Evolutionary conservation across 495 filamentous ascomycete species (phyloP), one percentile per base, ranked within the genome.

Genomic region (Annulohypoxylon nitens): DNA sequence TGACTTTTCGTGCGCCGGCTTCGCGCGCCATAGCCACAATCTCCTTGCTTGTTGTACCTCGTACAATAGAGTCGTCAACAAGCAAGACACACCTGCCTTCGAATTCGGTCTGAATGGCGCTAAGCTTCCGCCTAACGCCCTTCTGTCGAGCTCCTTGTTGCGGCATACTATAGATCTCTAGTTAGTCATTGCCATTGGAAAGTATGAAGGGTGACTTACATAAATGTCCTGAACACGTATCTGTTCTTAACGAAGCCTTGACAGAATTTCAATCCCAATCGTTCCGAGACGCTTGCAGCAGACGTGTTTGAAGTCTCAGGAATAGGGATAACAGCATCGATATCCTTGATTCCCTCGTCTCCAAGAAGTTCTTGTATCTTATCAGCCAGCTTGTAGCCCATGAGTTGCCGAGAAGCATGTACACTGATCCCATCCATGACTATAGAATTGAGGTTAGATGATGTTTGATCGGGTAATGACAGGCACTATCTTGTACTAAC

Each of bases 181-280:
- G 39, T 71, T 41, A 71, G 57, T 39, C 37, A 67, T 2, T 41
- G 25, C 8, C 9, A 25, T 43, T 3, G 2, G 5, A 2, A 43
- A 60, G 11, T 11, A 57, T 14, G 33, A 41, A 12, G 59, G 45
- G 34, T 14, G 47, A 64, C 73, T 2, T 23, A 63, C 78, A 98
- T 97, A 80, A 97, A 98, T 0, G 95, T 97, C 39, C 95, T 90
- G 86, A 95, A 97, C 55, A 98, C 93, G 80, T 98, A 98, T 57
- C 95, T 89, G 81, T 98, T 98, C 87, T 97, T 98, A 67, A 97
- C 91, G 71, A 97, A 95, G 10, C 88, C 93, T 73, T 93, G 61
- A 23, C 64, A 92, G 79, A 93, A 97, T 69, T 92, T 95, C 3
- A 60, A 30, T 69, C 90, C 87, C 33, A 98, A 83, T 41, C 87